Base-by-base conservation (phyloP, 345 rosid genomes). In the Boechera divaricarpa region DNA sequence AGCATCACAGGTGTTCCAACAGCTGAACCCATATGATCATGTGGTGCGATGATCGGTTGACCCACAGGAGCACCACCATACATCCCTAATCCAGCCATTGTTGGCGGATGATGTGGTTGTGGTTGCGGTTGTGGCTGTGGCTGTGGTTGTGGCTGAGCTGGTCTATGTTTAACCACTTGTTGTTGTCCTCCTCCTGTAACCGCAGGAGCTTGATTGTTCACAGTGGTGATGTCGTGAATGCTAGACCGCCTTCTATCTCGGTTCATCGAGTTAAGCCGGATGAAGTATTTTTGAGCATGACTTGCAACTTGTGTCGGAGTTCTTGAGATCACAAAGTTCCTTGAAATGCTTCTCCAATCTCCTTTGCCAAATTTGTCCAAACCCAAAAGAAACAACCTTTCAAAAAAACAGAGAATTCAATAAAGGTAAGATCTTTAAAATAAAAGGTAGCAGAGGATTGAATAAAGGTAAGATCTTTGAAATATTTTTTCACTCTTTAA, bases 281-380 rank as follows among this genome's bases (percentile, higher is more conserved):
- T 90, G 85, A 91, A 93, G 82, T 93, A 93, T 66, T 93, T 93
- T 10, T 93, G 97, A 39, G 98, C 98, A 84, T 93, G 98, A 31
- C 98, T 93, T 2, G 98, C 98, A 21, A 93, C 98, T 79, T 93
- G 98, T 5, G 98, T 91, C 0, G 98, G 98, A 2, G 98, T 93
- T 74, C 98, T 88, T 63, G 98, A 88, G 60, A 87, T 83, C 26
- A 93, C 98, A 66, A 84, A 91, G 81, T 90, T 91, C 69, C 98
- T 87, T 9, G 98, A 90, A 72, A 94, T 94, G 91, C 96, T 94
- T 75, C 97, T 90, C 98, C 98, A 94, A 78, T 94, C 98, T 60
- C 98, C 98, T 85, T 94, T 94, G 55, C 98, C 98, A 57, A 88
- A 94, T 64, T 94, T 94, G 75, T 90, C 96, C 48, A 94, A 84